phyloP scores from a whole-genome alignment of 2,329 filamentous ascomycete genomes.

The Trichothecium roseum region DNA sequence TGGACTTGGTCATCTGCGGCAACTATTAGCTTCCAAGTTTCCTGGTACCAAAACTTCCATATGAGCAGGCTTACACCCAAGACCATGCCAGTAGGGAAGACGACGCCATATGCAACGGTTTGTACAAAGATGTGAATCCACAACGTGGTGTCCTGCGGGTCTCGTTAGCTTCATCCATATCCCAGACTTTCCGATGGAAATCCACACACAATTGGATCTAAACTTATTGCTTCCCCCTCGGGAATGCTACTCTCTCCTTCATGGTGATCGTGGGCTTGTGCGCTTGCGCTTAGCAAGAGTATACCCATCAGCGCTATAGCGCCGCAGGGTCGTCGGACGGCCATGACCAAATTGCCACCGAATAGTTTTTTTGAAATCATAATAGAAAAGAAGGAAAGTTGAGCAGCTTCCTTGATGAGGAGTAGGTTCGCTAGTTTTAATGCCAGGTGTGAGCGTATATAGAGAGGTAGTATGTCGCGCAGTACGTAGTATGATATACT shows the following conservation, averaged over 20 bases:
- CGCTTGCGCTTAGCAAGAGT: conserved; percentile 10
- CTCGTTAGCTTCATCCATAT: conserved; percentile 20
- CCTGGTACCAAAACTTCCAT: background rate
- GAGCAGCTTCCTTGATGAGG: no score
- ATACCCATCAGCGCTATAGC: background rate
- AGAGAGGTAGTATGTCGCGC: no score
- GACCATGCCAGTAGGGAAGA: conserved; percentile 94
- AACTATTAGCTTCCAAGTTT: background rate
- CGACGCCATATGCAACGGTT: conserved; percentile 76
- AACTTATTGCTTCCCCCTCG: conserved; percentile 58
- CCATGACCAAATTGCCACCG: no score
- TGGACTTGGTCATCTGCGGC: conserved; percentile 68
- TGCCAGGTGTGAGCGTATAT: no score
- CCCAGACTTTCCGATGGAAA: background rate
- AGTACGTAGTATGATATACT: no score
- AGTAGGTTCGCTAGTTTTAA: no score
- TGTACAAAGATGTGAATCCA: conserved; percentile 93
- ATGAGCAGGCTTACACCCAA: conserved; percentile 55
- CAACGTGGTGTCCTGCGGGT: conserved; percentile 61
- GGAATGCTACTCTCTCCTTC: conserved; percentile 43
- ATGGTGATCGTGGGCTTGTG: conserved; percentile 38
- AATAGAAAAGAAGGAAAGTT: no score
- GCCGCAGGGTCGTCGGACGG: background rate
- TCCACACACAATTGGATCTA: conserved; percentile 58
- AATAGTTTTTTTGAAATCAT: no score